phyloP scores from a whole-genome alignment of 441 rosid genomes.

The Erodium texanum region DNA sequence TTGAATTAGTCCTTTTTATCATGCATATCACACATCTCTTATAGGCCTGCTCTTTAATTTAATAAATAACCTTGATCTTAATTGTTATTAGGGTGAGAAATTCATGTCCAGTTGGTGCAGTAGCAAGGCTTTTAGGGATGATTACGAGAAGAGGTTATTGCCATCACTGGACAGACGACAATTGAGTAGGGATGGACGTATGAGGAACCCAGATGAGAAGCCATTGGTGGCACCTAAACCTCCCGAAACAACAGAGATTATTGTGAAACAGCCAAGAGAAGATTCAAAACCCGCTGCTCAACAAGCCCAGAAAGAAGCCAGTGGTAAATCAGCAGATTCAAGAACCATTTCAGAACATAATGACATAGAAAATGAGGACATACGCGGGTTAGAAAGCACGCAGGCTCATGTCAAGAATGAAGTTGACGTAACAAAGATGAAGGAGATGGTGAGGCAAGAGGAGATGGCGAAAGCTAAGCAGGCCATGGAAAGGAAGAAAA shows the following conservation, averaged over 20 bases:
- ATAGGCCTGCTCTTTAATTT: conserved; percentile 13
- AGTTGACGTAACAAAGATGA: conserved; percentile 52
- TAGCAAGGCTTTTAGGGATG: conserved; percentile 49
- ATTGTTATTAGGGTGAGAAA: conserved; percentile 49
- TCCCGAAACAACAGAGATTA: conserved; percentile 28
- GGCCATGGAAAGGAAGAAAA: conserved; percentile 93
- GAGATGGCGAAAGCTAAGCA: conserved; percentile 67
- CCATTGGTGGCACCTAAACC: conserved; percentile 37
- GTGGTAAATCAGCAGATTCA: too few relatives aligned
- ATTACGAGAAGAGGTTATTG: conserved; percentile 60
- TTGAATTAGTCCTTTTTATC: background rate
- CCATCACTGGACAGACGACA: conserved; percentile 51
- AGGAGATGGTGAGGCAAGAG: conserved; percentile 75
- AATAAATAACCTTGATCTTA: conserved; percentile 15
- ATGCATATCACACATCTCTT: background rate
- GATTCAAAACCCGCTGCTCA: conserved; percentile 34
- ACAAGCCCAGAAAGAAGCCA: conserved; percentile 12
- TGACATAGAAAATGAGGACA: conserved; percentile 32
- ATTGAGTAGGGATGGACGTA: conserved; percentile 62
- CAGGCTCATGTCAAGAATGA: conserved; percentile 31
- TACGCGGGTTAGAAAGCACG: conserved; percentile 28
- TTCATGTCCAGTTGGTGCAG: conserved; percentile 64
- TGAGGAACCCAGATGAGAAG: conserved; percentile 79
- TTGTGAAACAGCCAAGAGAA: conserved; percentile 37
- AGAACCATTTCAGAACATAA: conserved; percentile 27